Evolutionary conservation across 768 basidiomycete genomes (phyloP).

Genomic region (Leccinum uliginosum): DNA sequence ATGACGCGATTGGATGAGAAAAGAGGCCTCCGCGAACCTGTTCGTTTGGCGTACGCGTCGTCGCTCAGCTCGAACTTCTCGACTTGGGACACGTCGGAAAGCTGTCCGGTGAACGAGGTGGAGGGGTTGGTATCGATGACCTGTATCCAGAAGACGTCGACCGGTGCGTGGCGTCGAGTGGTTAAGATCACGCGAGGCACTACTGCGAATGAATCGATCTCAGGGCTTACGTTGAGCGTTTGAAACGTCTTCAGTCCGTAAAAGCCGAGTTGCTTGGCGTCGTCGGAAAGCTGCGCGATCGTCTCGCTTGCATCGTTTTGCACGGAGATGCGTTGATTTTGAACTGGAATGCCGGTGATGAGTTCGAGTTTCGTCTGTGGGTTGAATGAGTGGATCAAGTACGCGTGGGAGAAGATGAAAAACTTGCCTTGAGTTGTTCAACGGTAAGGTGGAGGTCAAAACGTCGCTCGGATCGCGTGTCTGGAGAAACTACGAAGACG

Average conservation of each 20-base stretch:
- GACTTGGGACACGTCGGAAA: slow-evolving; percentile 79
- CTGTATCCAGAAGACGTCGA: slow-evolving; percentile 39
- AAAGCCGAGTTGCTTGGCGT: slow-evolving; percentile 61
- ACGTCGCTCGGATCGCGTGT: slow-evolving; percentile 86
- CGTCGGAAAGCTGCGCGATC: slow-evolving; percentile 59
- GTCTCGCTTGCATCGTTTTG: slow-evolving; percentile 52
- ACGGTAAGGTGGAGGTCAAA: slow-evolving; percentile 74
- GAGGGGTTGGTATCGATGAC: slow-evolving; percentile 67
- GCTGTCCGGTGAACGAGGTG: slow-evolving; percentile 72
- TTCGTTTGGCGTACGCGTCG: slow-evolving; percentile 74
- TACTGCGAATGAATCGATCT: not conserved
- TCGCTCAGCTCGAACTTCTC: slow-evolving; percentile 89
- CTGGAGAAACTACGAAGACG: slow-evolving; percentile 78
- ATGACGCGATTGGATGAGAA: slow-evolving; percentile 1
- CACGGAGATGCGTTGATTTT: slow-evolving; percentile 66
- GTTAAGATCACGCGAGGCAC: not conserved
- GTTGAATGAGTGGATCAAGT: not conserved
- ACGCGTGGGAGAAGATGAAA: slow-evolving; percentile 4
- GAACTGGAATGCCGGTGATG: slow-evolving; percentile 83
- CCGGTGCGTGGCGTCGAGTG: not conserved
- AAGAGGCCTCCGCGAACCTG: slow-evolving; percentile 45
- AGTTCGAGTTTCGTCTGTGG: slow-evolving; percentile 74
- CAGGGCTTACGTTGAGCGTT: slow-evolving; percentile 63
- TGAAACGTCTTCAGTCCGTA: slow-evolving; percentile 77
- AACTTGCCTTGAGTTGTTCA: slow-evolving; percentile 89